phyloP scores from a whole-genome alignment of 2,329 filamentous ascomycete genomes.

The Paraphaeosphaeria sporulosa region DNA sequence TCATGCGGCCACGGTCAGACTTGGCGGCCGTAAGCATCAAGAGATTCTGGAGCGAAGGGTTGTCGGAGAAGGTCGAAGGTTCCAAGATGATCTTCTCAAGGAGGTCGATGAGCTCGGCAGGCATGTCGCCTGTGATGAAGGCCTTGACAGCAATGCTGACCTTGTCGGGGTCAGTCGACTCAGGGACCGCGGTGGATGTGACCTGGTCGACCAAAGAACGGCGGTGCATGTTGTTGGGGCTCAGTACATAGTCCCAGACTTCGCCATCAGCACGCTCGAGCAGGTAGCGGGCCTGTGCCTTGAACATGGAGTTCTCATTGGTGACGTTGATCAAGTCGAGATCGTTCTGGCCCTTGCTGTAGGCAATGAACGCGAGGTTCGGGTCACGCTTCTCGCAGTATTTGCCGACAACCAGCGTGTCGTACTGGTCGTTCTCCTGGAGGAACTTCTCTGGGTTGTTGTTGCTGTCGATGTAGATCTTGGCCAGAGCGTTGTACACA shows the following conservation, averaged over 20 bases:
- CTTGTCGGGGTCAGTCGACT: constrained; percentile 91
- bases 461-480: constrained; percentile 99
- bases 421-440: constrained; percentile 96
- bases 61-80: constrained; percentile 98
- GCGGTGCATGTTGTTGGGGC: constrained; percentile 93
- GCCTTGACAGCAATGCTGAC: constrained; percentile 93
- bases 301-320: constrained; percentile 99
- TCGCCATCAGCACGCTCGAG: constrained; percentile 88
- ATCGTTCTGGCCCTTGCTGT: constrained; percentile 96
- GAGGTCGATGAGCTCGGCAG: constrained; percentile 93
- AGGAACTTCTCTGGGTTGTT: constrained; percentile 98
- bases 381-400: constrained; percentile 99
- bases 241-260: constrained; percentile 94
- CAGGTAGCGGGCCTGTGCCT: constrained; percentile 94
- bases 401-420: constrained; percentile 89
- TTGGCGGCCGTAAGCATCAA: constrained; percentile 96
- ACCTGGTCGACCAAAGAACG: constrained; percentile 95
- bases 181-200: constrained; percentile 88
- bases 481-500: constrained; percentile 95
- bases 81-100: constrained; percentile 99
- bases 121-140: constrained; percentile 89
- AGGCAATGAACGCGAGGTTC: constrained; percentile 93
- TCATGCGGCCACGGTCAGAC: constrained; percentile 91
- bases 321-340: constrained; percentile 96
- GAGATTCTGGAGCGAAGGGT: constrained; percentile 93